These are phyloP conservation scores for Komagataella pseudopastoris DNA, from an alignment of 805 yeast species.

Conservation along the genomic window DNA sequence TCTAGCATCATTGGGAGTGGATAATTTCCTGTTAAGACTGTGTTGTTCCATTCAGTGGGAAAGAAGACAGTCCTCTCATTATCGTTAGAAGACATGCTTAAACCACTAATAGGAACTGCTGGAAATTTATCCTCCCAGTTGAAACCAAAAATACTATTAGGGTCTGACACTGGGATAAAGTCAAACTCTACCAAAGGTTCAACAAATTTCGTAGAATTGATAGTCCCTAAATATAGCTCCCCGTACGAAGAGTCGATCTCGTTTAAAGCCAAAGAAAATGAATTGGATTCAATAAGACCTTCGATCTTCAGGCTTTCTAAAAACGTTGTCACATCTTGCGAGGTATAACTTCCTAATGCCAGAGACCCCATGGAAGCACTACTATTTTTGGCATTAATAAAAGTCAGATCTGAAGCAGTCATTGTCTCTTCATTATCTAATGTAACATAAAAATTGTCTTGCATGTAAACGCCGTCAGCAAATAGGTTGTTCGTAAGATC, in stretches of 20 bases:
- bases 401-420: background rate
- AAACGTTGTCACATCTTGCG: background rate
- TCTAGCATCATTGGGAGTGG: slow-evolving; percentile 46
- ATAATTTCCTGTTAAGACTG: slow-evolving; percentile 20
- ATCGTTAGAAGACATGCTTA: slow-evolving; percentile 23
- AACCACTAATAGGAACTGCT: slow-evolving; percentile 30
- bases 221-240: slow-evolving; percentile 41
- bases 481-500: background rate
- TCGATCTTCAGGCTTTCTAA: background rate
- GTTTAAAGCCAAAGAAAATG: slow-evolving; percentile 31
- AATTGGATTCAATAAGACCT: slow-evolving; percentile 17
- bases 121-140: slow-evolving; percentile 12
- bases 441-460: background rate
- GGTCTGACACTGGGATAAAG: slow-evolving; percentile 27
- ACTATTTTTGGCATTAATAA: background rate
- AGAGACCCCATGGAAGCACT: background rate
- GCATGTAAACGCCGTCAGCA: background rate
- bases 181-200: slow-evolving; percentile 38
- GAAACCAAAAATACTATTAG: slow-evolving; percentile 11
- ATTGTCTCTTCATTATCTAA: background rate
- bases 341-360: background rate
- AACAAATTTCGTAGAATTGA: slow-evolving; percentile 28
- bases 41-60: slow-evolving; percentile 21
- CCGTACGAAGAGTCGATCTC: slow-evolving; percentile 15
- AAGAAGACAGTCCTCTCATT: slow-evolving; percentile 11